A percentile compares a stretch with the other conserved stretches of the same genome.
phyloP scores from a whole-genome alignment of 2,329 filamentous ascomycete genomes.

The Sarocladiaceae sp. region DNA sequence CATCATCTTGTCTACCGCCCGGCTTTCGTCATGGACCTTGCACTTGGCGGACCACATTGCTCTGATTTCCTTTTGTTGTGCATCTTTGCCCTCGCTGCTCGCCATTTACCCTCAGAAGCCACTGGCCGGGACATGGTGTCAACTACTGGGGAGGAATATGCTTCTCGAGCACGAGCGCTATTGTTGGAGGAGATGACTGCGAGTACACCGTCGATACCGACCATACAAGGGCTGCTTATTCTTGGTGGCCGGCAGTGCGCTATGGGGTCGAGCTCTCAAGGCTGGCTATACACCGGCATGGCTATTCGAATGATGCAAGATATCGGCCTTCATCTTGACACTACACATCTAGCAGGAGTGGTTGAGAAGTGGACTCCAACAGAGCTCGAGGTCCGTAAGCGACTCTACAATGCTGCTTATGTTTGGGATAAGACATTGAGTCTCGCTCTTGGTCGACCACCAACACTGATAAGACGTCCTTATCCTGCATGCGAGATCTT shows the following conservation, averaged over 20 bases:
- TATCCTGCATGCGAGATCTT: constrained; percentile 13
- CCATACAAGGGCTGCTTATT: constrained; percentile 15
- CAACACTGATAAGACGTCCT: constrained; percentile 10
- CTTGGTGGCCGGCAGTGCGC: constrained; percentile 18
- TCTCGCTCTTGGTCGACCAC: constrained; percentile 15
- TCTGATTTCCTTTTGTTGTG: constrained; percentile 17
- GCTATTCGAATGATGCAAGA: constrained; percentile 18
- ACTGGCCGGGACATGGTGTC: background rate
- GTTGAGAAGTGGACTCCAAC: constrained; percentile 16
- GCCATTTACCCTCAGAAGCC: constrained; percentile 13
- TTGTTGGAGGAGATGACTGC: constrained; percentile 12
- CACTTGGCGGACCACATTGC: constrained; percentile 16
- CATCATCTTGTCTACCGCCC: constrained; percentile 18
- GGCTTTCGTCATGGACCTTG: constrained; percentile 16
- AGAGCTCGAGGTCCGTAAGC: constrained; percentile 17
- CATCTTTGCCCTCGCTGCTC: constrained; percentile 16
- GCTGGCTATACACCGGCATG: constrained; percentile 19
- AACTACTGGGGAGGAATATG: constrained; percentile 1
- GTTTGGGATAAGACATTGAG: constrained; percentile 20
- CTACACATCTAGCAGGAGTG: constrained; percentile 10
- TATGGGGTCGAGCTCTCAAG: constrained; percentile 16
- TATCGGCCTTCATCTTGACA: constrained; percentile 18
- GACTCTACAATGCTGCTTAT: constrained; percentile 18
- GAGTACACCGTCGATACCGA: constrained; percentile 12
- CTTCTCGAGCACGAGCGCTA: constrained; percentile 6